Evolutionary conservation across 495 filamentous ascomycete genomes (phyloP).

Genomic region (Lichenothelia convexa): DNA sequence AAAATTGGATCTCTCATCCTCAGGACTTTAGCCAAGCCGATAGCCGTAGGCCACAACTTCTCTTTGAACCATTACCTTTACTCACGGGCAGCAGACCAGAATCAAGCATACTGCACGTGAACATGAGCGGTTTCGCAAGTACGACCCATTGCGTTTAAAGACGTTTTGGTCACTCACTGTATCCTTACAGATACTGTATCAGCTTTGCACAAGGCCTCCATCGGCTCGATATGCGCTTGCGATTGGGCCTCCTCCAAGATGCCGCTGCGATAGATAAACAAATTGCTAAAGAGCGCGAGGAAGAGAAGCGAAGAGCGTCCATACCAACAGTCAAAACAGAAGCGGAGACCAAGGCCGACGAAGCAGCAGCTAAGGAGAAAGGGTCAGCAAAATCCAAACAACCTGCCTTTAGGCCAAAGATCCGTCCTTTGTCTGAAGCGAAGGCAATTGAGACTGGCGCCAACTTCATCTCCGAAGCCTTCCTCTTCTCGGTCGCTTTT

Average conservation of each 20-base stretch:
- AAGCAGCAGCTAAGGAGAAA: conserved; percentile 23
- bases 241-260: conserved; percentile 71
- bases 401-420: conserved; percentile 21
- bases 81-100: conserved; percentile 42
- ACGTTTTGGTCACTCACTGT: too few species aligned
- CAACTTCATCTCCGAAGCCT: conserved; percentile 81
- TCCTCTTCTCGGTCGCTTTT: conserved; percentile 69
- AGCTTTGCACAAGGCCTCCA: conserved; percentile 73
- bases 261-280: conserved; percentile 37
- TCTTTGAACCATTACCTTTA: conserved; percentile 1
- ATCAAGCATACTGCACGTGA: conserved; percentile 92
- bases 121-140: conserved; percentile 74
- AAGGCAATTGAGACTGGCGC: conserved; percentile 95
- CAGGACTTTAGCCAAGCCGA: conserved; percentile 52
- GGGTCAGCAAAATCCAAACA: conserved; percentile 28
- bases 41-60: conserved; percentile 38
- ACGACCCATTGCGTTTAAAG: too few species aligned
- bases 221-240: conserved; percentile 81
- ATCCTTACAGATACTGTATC: too few species aligned
- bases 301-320: conserved; percentile 34
- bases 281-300: conserved; percentile 28
- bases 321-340: conserved; percentile 63
- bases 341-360: conserved; percentile 40
- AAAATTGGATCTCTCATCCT: conserved; percentile 53
- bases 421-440: conserved; percentile 66